These are phyloP conservation scores for Hypoxylon subgilvum DNA, from an alignment of 495 filamentous ascomycete species.

Conservation along the genomic window DNA sequence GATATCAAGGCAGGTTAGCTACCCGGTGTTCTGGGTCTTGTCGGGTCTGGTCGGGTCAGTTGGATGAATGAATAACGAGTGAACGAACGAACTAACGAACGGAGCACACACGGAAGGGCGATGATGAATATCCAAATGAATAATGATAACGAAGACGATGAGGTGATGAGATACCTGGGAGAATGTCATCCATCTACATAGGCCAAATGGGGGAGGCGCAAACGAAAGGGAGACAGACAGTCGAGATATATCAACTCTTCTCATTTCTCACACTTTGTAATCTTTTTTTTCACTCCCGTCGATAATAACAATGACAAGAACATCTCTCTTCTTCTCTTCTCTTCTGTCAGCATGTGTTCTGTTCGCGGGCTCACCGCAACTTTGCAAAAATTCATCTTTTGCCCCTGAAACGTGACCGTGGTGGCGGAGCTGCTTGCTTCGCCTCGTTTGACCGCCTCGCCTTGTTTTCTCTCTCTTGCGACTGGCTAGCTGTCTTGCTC, in stretches of 20 bases:
- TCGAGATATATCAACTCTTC: slow-evolving; percentile 1
- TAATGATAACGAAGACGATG: slow-evolving; percentile 8
- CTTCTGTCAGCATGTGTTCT: too few species aligned
- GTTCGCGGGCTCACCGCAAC: slow-evolving; percentile 15
- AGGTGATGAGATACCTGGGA: slow-evolving; percentile 7
- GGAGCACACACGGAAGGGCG: background rate
- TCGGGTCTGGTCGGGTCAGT: background rate
- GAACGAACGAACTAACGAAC: slow-evolving; percentile 9
- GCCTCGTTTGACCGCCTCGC: slow-evolving; percentile 19
- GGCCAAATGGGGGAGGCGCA: slow-evolving; percentile 8
- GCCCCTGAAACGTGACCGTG: slow-evolving; percentile 12
- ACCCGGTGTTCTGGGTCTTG: too few species aligned
- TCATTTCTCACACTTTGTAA: background rate
- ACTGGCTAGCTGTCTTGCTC: too few species aligned
- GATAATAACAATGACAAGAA: slow-evolving; percentile 9
- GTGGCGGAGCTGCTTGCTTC: slow-evolving; percentile 27
- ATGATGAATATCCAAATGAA: too few species aligned
- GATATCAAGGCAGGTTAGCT: too few species aligned
- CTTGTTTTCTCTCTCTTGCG: background rate
- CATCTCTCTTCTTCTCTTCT: background rate
- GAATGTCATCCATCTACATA: slow-evolving; percentile 1
- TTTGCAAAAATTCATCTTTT: too few species aligned
- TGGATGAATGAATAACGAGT: slow-evolving; percentile 7
- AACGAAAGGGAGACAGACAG: slow-evolving; percentile 15
- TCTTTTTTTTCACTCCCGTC: too few species aligned